phyloP scores from a whole-genome alignment of 257 asterid species.

The Asclepias syriaca region DNA sequence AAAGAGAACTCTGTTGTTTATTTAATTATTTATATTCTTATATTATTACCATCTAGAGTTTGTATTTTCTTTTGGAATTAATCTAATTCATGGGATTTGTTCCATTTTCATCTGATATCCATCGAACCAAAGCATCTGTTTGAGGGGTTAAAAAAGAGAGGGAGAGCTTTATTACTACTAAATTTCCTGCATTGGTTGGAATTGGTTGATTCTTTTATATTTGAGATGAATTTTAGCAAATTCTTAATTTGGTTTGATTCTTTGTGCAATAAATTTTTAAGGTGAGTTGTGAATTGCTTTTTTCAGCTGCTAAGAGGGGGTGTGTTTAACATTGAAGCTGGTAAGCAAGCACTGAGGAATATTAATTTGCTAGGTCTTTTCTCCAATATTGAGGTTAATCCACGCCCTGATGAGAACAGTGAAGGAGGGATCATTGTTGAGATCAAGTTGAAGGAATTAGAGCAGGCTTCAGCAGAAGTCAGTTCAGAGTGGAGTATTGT shows the following conservation, averaged over 20 bases:
- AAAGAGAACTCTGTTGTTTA: not conserved
- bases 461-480: constrained; percentile 97
- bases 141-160: not conserved
- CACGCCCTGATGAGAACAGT: constrained; percentile 91
- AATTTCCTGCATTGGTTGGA: not conserved
- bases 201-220: not conserved
- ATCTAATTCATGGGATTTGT: not conserved
- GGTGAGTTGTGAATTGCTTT: constrained; percentile 14
- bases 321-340: constrained; percentile 91
- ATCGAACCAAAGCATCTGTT: not conserved
- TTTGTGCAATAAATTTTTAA: not conserved
- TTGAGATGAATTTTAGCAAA: not conserved
- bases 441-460: constrained; percentile 88
- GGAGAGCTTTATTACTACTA: not conserved
- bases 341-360: constrained; percentile 90
- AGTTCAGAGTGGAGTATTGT: constrained; percentile 97
- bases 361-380: constrained; percentile 81
- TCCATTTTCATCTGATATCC: not conserved
- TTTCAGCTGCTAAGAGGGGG: constrained; percentile 82
- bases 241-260: not conserved
- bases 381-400: constrained; percentile 95
- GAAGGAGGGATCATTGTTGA: constrained; percentile 96
- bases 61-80: too few relatives aligned
- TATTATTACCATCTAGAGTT: not conserved
- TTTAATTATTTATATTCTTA: not conserved